Conservation (phyloP, 768 basidiomycete species). For the Termitomyces sp. region DNA sequence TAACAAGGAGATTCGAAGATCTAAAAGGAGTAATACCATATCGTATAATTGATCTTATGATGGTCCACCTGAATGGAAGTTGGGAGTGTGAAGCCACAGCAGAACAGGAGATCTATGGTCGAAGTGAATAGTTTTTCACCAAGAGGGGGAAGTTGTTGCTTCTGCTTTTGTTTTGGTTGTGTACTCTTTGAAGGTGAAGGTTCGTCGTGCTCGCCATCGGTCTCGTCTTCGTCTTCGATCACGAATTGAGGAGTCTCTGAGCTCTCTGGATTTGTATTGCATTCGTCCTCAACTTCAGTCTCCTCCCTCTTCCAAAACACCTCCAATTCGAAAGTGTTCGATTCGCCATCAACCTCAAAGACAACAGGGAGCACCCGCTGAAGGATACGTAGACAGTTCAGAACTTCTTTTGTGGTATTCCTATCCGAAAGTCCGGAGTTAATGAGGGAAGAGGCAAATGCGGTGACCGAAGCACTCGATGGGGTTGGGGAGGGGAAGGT, state of each 20-base stretch:
- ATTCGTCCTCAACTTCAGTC: conserved; percentile 33
- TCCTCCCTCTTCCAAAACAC: conserved; percentile 78
- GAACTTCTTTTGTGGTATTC: conserved; percentile 79
- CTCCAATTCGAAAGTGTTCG: conserved; percentile 71
- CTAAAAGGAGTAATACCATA: conserved; percentile 57
- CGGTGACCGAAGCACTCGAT: conserved; percentile 51
- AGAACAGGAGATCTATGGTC: conserved; percentile 85
- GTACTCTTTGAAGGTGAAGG: conserved; percentile 15
- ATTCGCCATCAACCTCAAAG: conserved; percentile 75
- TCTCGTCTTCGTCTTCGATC: conserved; percentile 67
- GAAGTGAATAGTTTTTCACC: conserved; percentile 78
- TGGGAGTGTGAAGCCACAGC: conserved; percentile 91
- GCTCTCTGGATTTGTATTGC: conserved; percentile 11
- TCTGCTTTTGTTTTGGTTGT: conserved; percentile 37
- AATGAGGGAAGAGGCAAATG: conserved; percentile 70
- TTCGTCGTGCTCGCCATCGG: conserved; percentile 16
- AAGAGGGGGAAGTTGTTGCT: conserved; percentile 60
- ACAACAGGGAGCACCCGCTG: conserved; percentile 89
- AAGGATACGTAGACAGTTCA: conserved; percentile 91
- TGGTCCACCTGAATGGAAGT: conserved; percentile 72
- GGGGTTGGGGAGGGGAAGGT: conserved; percentile 66
- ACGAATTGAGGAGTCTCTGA: conserved; percentile 67
- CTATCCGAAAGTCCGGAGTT: conserved; percentile 53
- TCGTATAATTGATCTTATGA: conserved; percentile 82
- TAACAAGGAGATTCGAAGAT: not conserved